A percentile compares a stretch with the other conserved stretches of the same genome.
Conservation (phyloP, 1,284 basidiomycete genomes). For the Kalmanozyma brasiliensis region DNA sequence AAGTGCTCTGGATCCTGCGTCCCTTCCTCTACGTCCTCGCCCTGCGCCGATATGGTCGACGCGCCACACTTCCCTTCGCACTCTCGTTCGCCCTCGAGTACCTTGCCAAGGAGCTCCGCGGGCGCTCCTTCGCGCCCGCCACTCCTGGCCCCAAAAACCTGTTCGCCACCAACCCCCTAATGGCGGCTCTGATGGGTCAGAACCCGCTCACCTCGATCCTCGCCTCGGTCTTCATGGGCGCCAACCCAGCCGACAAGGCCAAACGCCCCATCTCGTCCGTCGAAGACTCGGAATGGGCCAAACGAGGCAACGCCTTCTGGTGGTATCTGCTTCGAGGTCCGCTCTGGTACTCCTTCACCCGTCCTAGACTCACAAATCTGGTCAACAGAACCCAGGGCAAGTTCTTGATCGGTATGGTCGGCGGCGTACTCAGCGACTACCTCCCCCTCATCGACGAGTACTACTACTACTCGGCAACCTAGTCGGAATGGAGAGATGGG, state of each 20-base stretch:
- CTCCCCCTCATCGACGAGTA: slow-evolving; percentile 93
- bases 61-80: slow-evolving; percentile 47
- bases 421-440: slow-evolving; percentile 85
- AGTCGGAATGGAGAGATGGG: too few relatives aligned
- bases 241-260: slow-evolving; percentile 32
- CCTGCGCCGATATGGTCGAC: slow-evolving; percentile 55
- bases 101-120: slow-evolving; percentile 52
- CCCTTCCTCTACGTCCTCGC: slow-evolving; percentile 62
- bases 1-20: slow-evolving; percentile 57
- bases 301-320: slow-evolving; percentile 80
- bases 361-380: slow-evolving; percentile 78
- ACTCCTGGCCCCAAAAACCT: slow-evolving; percentile 5
- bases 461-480: slow-evolving; percentile 76
- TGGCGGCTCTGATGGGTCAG: slow-evolving; percentile 57
- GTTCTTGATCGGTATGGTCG: slow-evolving; percentile 80
- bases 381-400: slow-evolving; percentile 73
- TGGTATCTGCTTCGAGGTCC: slow-evolving; percentile 89
- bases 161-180: slow-evolving; percentile 48
- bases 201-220: slow-evolving; percentile 60
- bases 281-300: slow-evolving; percentile 76
- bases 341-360: slow-evolving; percentile 85
- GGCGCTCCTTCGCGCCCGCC: slow-evolving; percentile 36
- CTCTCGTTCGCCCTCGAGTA: slow-evolving; percentile 58
- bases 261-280: slow-evolving; percentile 63
- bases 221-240: slow-evolving; percentile 44